phyloP scores from a whole-genome alignment of 768 basidiomycete species.

The Macrocybe gigantea region DNA sequence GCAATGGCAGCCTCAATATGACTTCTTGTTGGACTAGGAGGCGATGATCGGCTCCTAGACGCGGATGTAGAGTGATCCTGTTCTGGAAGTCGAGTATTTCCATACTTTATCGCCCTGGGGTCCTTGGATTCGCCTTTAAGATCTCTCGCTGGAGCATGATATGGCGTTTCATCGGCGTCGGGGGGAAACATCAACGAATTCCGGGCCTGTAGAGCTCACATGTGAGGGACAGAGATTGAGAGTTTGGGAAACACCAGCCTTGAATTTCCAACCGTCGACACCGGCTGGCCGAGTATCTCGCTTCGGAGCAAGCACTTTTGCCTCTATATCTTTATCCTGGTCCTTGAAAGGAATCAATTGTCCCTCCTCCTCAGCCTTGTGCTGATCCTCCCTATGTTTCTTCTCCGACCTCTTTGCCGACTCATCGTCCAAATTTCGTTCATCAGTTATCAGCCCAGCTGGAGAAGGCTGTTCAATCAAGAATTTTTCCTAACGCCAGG shows the following conservation, averaged over 20 bases:
- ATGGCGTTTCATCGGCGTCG: slow-evolving; percentile 83
- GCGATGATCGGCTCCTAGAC: slow-evolving; percentile 43
- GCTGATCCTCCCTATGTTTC: slow-evolving; percentile 18
- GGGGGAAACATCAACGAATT: slow-evolving; percentile 96
- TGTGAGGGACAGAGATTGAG: slow-evolving; percentile 1
- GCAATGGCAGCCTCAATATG: slow-evolving; percentile 89
- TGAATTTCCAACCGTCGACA: slow-evolving; percentile 82
- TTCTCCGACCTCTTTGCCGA: slow-evolving; percentile 17
- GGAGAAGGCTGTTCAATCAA: slow-evolving; percentile 54
- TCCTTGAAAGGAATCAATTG: slow-evolving; percentile 20
- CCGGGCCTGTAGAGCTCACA: slow-evolving; percentile 53
- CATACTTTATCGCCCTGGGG: slow-evolving; percentile 66
- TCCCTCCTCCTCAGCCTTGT: slow-evolving; percentile 12
- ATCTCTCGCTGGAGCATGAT: slow-evolving; percentile 38
- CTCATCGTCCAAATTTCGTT: slow-evolving; percentile 17
- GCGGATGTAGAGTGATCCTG: slow-evolving; percentile 49
- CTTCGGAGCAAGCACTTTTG: slow-evolving; percentile 76
- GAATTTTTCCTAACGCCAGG: slow-evolving; percentile 65
- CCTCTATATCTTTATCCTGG: slow-evolving; percentile 22
- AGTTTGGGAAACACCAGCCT: slow-evolving; percentile 31
- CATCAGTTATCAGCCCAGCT: slow-evolving; percentile 47
- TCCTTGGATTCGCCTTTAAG: slow-evolving; percentile 20
- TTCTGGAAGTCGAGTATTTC: slow-evolving; percentile 75
- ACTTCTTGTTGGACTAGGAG: slow-evolving; percentile 88
- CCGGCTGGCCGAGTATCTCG: slow-evolving; percentile 68